Evolutionary conservation across 768 basidiomycete genomes (phyloP).

Genomic region (Sporobolomyces pararoseus): DNA sequence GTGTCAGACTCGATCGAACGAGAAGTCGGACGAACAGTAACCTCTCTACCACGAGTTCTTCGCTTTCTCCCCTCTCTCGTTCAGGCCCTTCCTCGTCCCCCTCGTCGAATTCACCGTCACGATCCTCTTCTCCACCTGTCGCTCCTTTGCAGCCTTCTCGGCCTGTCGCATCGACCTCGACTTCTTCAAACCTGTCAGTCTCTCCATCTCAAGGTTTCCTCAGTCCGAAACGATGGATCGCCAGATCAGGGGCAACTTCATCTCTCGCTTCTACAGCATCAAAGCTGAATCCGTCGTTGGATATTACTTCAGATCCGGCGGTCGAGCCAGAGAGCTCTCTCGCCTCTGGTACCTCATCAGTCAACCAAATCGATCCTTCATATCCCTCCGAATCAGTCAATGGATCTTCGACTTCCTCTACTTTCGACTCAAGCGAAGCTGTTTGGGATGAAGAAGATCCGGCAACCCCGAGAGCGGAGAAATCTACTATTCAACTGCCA

Average conservation of each 20-base stretch:
- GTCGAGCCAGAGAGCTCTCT: no score
- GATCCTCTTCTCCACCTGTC: background rate
- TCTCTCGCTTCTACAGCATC: background rate
- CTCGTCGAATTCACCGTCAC: background rate
- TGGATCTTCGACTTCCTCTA: background rate
- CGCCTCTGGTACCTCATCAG: no score
- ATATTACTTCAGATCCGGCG: no score
- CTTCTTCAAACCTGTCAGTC: slow-evolving; percentile 2
- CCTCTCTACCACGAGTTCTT: background rate
- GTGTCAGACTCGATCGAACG: background rate
- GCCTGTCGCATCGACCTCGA: slow-evolving; percentile 9
- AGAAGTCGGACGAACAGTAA: background rate
- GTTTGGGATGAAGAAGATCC: background rate
- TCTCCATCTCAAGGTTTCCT: slow-evolving; percentile 16
- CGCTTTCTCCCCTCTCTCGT: background rate
- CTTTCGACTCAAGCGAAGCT: background rate
- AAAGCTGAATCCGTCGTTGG: background rate
- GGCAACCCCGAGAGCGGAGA: slow-evolving; percentile 4
- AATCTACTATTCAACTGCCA: background rate
- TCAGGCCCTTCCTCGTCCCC: background rate
- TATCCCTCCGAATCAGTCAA: background rate
- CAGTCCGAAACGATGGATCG: slow-evolving; percentile 1
- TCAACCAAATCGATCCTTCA: no score
- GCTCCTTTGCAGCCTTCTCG: slow-evolving; percentile 3
- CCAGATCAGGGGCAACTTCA: background rate